These are phyloP conservation scores for Plectosphaerella cucumerina DNA, from an alignment of 2,329 filamentous ascomycete genomes.

Conservation along the genomic window DNA sequence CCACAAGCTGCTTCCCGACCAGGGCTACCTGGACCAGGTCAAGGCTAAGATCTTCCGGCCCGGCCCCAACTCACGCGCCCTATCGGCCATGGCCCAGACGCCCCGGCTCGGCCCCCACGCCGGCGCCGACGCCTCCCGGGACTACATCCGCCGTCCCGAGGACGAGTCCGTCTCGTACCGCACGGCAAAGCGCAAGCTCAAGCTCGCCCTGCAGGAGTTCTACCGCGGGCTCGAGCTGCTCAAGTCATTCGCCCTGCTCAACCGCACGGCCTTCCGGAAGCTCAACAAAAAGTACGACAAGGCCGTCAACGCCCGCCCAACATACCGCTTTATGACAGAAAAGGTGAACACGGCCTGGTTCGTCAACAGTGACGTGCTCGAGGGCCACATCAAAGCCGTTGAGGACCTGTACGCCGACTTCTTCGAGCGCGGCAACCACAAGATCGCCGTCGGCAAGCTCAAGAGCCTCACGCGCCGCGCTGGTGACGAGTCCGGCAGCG, in stretches of 20 bases:
- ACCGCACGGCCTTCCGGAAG: slow-evolving; percentile 91
- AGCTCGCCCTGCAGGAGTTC: slow-evolving; percentile 85
- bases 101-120: slow-evolving; percentile 32
- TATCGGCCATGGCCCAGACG: slow-evolving; percentile 50
- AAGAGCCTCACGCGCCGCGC: slow-evolving; percentile 63
- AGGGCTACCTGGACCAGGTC: slow-evolving; percentile 48
- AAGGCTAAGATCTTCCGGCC: slow-evolving; percentile 49
- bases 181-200: slow-evolving; percentile 85
- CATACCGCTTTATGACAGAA: slow-evolving; percentile 80
- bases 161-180: slow-evolving; percentile 71
- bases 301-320: slow-evolving; percentile 71
- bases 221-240: slow-evolving; percentile 88
- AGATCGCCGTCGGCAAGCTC: slow-evolving; percentile 83
- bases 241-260: slow-evolving; percentile 86
- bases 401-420: slow-evolving; percentile 94
- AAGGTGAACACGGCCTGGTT: slow-evolving; percentile 91
- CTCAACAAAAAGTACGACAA: slow-evolving; percentile 99
- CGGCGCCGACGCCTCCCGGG: slow-evolving; percentile 30
- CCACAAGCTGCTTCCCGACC: slow-evolving; percentile 16
- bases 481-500: slow-evolving; percentile 50
- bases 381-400: slow-evolving; percentile 72
- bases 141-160: slow-evolving; percentile 47
- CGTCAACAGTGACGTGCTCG: slow-evolving; percentile 80
- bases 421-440: slow-evolving; percentile 90
- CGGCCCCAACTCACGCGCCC: slow-evolving; percentile 56